Evolutionary conservation across 2,329 filamentous ascomycete genomes (phyloP), one percentile per base, ranked within the genome.

Genomic region (Cladosporium austrohemisphaericum): DNA sequence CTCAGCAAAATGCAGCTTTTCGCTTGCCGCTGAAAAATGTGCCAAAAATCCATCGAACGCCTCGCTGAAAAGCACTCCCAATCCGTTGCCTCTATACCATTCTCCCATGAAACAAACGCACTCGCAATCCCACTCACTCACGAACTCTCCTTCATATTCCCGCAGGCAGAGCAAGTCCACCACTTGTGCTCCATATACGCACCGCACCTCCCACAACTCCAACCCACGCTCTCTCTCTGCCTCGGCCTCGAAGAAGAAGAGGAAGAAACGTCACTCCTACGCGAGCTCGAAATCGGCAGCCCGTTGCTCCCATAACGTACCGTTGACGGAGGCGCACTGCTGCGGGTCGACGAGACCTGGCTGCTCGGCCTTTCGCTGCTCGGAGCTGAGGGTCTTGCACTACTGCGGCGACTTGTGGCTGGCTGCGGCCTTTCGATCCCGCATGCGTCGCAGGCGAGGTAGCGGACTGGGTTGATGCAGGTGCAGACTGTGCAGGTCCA

Each of bases 401-500:
- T n/a, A 41, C 36, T 3, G 16, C 25, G 75, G 45, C 43, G 23
- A 4, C 43, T 19, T 2, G 32, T 9, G 11, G 37, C 23, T 20
- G 33, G 32, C 33, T 47, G 33, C 13, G 44, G 44, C 7, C 79
- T 71, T 58, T 84, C 80, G 2, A 75, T 66, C 5, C 71, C 73
- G 58, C 81, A 85, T 2, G 75, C 81, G 51, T 81, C 81, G 63
- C 81, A 85, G 36, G 74, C 73, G 9, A 83, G 72, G 55, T 75
- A 81, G 20, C 74, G 73, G n/a, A 77, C 59, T 1, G 79, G 76
- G 52, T 85, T 85, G 52, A 79, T 72, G 29, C 83, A 75, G 0
- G 81, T 85, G 65, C 81, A 85, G 52, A 76, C 71, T 9, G 76
- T 70, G 59, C 81, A 85, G 19, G 73, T 71, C 81, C 81, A 85